Evolutionary conservation across 352 stramenopile species (phyloP), one percentile per base, ranked within the genome.

Genomic region (Globisporangium mamillatum): DNA sequence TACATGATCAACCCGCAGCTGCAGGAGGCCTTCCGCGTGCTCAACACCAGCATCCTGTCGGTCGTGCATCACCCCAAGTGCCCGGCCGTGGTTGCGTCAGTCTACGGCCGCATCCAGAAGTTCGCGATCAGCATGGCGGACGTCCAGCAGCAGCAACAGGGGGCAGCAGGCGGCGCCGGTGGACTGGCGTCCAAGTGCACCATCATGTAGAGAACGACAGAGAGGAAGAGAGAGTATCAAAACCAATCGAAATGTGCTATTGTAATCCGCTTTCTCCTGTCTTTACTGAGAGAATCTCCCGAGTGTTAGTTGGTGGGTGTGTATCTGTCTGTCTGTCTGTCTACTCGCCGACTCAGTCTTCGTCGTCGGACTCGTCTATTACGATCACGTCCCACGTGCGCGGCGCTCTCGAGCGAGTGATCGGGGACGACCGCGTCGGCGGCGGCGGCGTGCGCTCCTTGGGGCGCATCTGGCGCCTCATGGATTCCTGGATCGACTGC

Each of bases 1-100:
- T 97, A 97, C 80, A 97, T 97, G 90, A 92, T 95, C 75, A 94
- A 86, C 52, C 86, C 86, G 60, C 82, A 91, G 71, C 75, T 97
- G 36, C 88, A 94, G 71, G 82, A 95, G 50, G 81, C 82, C 12
- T 97, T 96, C 77, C 79, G 82, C 63, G 64, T 73, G 27, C 72
- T 97, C 22, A 89, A 97, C 73, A 58, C 69, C 18, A 78, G 71
- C 46, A 84, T 94, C 52, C 71, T 92, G 38, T 69, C 73, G 34
- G 14, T 92, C 44, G 79, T 86, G 56, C 75, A 84, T 61, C 86
- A 94, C 70, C 87, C 89, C 32, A 78, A 82, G 27, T 94, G 86
- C 60, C 89, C 89, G 16, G 67, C 80, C 10, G 36, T 90, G 22
- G 54, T 95, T 34, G 77, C 56, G 0, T 66, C 68, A 25, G 73